These are phyloP conservation scores for Lachnellula willkommii DNA, from an alignment of 2,329 filamentous ascomycete genomes.

Conservation along the genomic window DNA sequence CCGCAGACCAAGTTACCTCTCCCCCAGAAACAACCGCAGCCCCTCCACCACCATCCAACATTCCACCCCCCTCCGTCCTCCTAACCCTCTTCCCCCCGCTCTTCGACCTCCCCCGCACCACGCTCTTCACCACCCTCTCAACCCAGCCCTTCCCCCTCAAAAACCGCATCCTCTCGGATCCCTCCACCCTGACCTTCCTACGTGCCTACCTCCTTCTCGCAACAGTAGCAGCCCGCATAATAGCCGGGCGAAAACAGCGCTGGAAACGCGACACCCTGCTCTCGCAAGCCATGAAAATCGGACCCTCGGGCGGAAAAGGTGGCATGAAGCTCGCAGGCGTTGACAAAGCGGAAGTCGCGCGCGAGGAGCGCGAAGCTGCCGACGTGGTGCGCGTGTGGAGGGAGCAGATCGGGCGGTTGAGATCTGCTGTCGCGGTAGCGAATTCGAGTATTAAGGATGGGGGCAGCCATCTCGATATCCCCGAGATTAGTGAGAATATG, in stretches of 20 bases:
- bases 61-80: constrained; percentile 81
- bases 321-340: constrained; percentile 90
- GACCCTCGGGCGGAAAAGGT: constrained; percentile 67
- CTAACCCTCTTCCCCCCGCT: constrained; percentile 70
- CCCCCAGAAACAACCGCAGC: constrained; percentile 1
- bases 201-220: constrained; percentile 58
- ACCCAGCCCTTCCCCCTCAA: constrained; percentile 53
- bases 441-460: constrained; percentile 40
- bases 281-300: constrained; percentile 82
- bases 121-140: constrained; percentile 61
- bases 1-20: constrained; percentile 20
- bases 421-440: constrained; percentile 63
- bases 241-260: constrained; percentile 76
- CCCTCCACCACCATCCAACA: constrained; percentile 52
- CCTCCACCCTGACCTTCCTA: constrained; percentile 58
- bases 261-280: constrained; percentile 89
- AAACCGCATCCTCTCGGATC: constrained; percentile 58
- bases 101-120: constrained; percentile 58
- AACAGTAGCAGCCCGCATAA: constrained; percentile 68
- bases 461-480: constrained; percentile 43
- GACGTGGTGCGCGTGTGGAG: constrained; percentile 74
- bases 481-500: constrained; percentile 67
- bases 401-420: constrained; percentile 67
- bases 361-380: constrained; percentile 78
- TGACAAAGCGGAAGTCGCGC: constrained; percentile 73